Evolutionary conservation across 73 alveolate species (phyloP).

Genomic region (Paramecium pentaurelia): DNA sequence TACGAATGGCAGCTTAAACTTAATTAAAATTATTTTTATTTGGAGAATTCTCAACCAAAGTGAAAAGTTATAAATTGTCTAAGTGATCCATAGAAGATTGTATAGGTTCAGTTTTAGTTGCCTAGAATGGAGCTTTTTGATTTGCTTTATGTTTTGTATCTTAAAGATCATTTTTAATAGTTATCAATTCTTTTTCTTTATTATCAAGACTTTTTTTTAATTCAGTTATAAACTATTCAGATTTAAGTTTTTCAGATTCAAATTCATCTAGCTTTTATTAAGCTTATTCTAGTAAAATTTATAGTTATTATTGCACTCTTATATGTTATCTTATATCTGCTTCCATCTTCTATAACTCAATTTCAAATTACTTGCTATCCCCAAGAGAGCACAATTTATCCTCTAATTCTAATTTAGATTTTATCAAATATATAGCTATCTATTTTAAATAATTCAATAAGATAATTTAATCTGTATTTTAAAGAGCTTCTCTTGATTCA

Average conservation of each 20-base stretch:
- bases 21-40: background rate
- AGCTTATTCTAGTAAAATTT: background rate
- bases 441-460: constrained; percentile 5
- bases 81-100: background rate
- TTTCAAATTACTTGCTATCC: constrained; percentile 1
- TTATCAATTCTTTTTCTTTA: background rate
- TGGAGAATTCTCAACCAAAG: background rate
- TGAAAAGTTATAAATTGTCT: background rate
- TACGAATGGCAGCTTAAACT: background rate
- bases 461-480: background rate
- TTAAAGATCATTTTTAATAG: background rate
- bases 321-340: constrained; percentile 21
- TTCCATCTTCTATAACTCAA: background rate
- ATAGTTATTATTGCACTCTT: background rate
- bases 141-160: background rate
- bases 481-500: background rate
- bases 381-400: background rate
- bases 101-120: background rate
- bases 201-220: background rate
- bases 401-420: constrained; percentile 31
- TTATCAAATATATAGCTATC: background rate
- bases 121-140: background rate
- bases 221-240: background rate
- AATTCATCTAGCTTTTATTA: background rate
- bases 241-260: background rate